Percentiles rank a stretch among this genome's conserved stretches.
These are phyloP conservation scores for Suillus placidus DNA, from an alignment of 768 basidiomycete species.

Conservation along the genomic window DNA sequence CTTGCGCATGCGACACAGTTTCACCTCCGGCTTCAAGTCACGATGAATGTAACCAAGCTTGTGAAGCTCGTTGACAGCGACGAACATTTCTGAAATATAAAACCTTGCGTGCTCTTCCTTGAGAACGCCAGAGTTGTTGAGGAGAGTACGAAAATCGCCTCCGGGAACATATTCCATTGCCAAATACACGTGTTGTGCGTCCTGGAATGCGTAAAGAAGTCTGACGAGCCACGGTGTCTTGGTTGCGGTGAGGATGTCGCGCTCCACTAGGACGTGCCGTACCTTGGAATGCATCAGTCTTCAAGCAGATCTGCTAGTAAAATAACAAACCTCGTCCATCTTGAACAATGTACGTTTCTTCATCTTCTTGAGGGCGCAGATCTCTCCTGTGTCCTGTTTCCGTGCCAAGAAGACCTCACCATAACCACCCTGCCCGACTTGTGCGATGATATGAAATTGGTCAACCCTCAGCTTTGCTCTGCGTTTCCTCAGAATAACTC, in stretches of 20 bases:
- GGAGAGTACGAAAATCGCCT: constrained; percentile 95
- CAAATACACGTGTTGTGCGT: constrained; percentile 86
- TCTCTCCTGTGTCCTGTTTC: constrained; percentile 93
- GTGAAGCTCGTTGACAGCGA: constrained; percentile 89
- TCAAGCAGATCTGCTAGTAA: not conserved
- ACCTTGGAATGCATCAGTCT: constrained; percentile 51
- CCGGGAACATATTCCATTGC: constrained; percentile 99
- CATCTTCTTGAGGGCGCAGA: constrained; percentile 99
- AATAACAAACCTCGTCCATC: constrained; percentile 88
- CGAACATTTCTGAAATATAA: constrained; percentile 99
- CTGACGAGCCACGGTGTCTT: constrained; percentile 97
- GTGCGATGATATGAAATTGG: constrained; percentile 97
- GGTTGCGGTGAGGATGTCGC: constrained; percentile 96
- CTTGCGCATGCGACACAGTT: constrained; percentile 17
- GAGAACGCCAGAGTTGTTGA: constrained; percentile 97
- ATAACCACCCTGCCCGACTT: constrained; percentile 98
- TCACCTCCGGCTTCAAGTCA: constrained; percentile 95
- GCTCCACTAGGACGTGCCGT: constrained; percentile 96
- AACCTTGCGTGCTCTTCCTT: constrained; percentile 97
- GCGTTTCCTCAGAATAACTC: constrained; percentile 89
- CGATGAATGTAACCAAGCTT: constrained; percentile 98
- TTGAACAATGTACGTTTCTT: constrained; percentile 90
- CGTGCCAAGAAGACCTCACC: constrained; percentile 96
- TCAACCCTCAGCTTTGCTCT: constrained; percentile 91
- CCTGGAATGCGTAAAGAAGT: constrained; percentile 96